These are phyloP conservation scores for Colletotrichum neosansevieriae DNA, from an alignment of 2,329 filamentous ascomycete species.

Conservation along the genomic window DNA sequence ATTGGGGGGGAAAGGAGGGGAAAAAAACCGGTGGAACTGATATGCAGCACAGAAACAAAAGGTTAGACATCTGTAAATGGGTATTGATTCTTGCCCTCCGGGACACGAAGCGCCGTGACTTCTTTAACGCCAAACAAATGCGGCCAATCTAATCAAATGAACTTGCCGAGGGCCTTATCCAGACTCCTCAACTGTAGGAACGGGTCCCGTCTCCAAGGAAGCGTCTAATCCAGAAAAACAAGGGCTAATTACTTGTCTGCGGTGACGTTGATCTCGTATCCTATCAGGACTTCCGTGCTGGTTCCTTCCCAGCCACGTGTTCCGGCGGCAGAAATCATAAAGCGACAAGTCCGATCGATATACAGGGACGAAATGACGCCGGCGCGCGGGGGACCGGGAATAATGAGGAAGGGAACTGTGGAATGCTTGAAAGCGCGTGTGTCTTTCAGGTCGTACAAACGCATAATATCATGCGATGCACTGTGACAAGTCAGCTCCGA, in stretches of 20 bases:
- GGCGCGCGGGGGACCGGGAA: conserved; percentile 85
- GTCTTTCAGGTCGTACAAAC: conserved; percentile 88
- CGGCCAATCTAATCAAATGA: not conserved
- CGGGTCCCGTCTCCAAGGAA: not conserved
- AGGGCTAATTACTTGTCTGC: conserved; percentile 29
- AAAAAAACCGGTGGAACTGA: no score
- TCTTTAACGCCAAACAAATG: not conserved
- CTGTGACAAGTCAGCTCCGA: conserved; percentile 55
- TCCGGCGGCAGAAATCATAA: conserved; percentile 92
- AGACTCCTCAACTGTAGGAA: not conserved
- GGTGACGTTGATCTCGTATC: conserved; percentile 82
- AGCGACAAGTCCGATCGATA: conserved; percentile 87
- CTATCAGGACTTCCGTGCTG: conserved; percentile 89
- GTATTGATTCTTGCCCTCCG: conserved; percentile 3
- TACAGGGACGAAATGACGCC: conserved; percentile 90
- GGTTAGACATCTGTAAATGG: not conserved
- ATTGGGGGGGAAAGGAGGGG: no score
- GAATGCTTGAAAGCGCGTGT: conserved; percentile 76
- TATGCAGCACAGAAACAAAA: no score
- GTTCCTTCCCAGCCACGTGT: conserved; percentile 96
- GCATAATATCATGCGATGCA: conserved; percentile 92
- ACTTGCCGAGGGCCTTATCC: no score
- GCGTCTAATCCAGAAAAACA: not conserved
- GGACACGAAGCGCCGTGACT: not conserved
- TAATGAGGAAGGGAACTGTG: conserved; percentile 93